phyloP scores from a whole-genome alignment of 257 asterid species.

The Capsicum chinense region DNA sequence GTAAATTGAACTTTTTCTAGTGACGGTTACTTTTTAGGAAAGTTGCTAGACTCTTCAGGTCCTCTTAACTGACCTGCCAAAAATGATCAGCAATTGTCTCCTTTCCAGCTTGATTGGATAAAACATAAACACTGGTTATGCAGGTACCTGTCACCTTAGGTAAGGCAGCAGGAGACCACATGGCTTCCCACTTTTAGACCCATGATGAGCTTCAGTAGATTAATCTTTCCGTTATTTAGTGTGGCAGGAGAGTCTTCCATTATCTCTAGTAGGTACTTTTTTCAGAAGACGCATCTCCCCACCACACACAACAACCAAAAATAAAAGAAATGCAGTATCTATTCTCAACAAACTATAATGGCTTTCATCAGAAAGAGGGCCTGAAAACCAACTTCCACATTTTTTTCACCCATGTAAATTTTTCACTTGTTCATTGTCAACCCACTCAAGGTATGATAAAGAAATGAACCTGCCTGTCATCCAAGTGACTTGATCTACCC shows the following conservation, averaged over 20 bases:
- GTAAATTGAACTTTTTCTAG: background rate
- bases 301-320: background rate
- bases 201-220: conserved; percentile 7
- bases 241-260: background rate
- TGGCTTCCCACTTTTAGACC: conserved; percentile 25
- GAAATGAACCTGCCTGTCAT: conserved; percentile 71
- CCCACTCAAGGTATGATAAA: conserved; percentile 32
- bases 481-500: conserved; percentile 98
- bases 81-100: background rate
- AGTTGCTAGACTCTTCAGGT: conserved; percentile 18
- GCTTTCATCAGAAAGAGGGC: conserved; percentile 6
- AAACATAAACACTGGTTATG: background rate
- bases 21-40: background rate
- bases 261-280: background rate
- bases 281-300: background rate
- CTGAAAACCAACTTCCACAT: conserved; percentile 2
- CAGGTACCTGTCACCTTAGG: background rate
- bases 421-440: conserved; percentile 17
- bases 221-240: background rate
- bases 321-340: background rate
- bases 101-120: background rate
- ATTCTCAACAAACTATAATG: background rate
- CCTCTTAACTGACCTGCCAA: background rate
- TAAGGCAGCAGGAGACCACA: conserved; percentile 7
- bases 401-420: background rate